These are phyloP conservation scores for Aspergillus cavernicola DNA, from an alignment of 495 filamentous ascomycete genomes.

Conservation along the genomic window DNA sequence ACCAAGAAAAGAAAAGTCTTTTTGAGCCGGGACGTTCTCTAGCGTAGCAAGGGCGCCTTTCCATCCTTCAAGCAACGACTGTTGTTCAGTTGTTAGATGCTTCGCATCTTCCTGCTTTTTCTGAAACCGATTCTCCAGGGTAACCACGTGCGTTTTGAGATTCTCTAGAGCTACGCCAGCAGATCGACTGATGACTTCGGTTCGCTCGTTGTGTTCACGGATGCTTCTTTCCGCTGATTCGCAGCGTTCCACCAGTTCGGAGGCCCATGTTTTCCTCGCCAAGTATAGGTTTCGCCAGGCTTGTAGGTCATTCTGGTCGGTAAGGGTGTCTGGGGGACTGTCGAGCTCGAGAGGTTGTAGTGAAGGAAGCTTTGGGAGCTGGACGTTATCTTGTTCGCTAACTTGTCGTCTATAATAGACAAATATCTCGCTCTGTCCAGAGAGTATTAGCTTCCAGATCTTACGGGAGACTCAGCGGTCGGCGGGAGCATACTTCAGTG, in stretches of 20 bases:
- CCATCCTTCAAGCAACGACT: conserved; percentile 60
- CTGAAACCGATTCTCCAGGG: conserved; percentile 65
- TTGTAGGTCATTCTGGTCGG: conserved; percentile 66
- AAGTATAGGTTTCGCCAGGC: conserved; percentile 82
- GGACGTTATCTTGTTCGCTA: conserved; percentile 38
- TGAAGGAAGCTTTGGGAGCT: conserved; percentile 51
- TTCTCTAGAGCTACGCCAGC: conserved; percentile 77
- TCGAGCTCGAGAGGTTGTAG: conserved; percentile 57
- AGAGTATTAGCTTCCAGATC: not conserved
- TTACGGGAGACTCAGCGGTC: not conserved
- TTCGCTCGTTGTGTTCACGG: conserved; percentile 56
- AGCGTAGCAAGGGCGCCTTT: conserved; percentile 62
- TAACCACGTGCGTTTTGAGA: conserved; percentile 71
- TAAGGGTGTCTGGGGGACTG: conserved; percentile 67
- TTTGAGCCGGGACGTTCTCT: conserved; percentile 55
- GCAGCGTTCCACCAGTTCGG: conserved; percentile 61
- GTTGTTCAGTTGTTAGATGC: conserved; percentile 67
- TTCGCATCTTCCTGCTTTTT: conserved; percentile 72
- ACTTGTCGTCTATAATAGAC: conserved; percentile 74
- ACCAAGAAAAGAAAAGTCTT: conserved; percentile 53
- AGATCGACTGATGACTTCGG: conserved; percentile 66
- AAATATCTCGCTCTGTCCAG: conserved; percentile 73
- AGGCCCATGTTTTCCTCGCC: conserved; percentile 70
- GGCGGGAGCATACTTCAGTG: conserved; percentile 61
- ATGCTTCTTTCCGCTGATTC: conserved; percentile 51